A percentile compares a stretch with the other conserved stretches of the same genome.
phyloP scores from a whole-genome alignment of 208 protist genomes.

The Naegleria fowleri region DNA sequence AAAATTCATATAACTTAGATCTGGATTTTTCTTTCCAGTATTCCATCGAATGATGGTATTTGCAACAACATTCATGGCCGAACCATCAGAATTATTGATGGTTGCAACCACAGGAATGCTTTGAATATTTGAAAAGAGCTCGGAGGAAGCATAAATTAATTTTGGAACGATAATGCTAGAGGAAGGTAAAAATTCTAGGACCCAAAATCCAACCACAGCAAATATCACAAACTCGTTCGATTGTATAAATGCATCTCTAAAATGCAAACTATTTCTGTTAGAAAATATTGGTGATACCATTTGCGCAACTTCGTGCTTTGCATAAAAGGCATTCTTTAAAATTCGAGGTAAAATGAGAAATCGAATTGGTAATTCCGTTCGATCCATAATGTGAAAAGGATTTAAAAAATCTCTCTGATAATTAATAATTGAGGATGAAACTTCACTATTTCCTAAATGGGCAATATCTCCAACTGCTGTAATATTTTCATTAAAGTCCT shows the following conservation, averaged over 20 bases:
- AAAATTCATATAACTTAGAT: neutral
- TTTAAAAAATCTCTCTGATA: neutral
- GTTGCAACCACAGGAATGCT: neutral
- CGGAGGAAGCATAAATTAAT: neutral
- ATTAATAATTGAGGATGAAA: neutral
- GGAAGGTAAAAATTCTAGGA: neutral
- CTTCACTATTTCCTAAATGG: neutral
- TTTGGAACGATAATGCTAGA: neutral
- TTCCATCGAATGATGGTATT: neutral
- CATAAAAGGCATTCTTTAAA: neutral
- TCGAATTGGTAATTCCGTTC: neutral
- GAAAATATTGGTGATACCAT: neutral
- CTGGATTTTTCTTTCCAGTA: neutral
- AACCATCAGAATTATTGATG: neutral
- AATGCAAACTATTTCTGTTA: neutral
- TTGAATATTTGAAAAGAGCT: neutral
- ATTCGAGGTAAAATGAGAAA: neutral
- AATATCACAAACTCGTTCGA: neutral
- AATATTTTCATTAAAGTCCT: neutral
- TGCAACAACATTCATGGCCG: neutral
- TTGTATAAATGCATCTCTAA: neutral
- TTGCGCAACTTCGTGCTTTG: neutral
- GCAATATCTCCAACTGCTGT: neutral
- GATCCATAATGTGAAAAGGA: neutral
- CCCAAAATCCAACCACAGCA: neutral